Evolutionary conservation across 2,329 filamentous ascomycete genomes (phyloP), one percentile per base, ranked within the genome.

Genomic region (Sclerotinia trifoliorum): DNA sequence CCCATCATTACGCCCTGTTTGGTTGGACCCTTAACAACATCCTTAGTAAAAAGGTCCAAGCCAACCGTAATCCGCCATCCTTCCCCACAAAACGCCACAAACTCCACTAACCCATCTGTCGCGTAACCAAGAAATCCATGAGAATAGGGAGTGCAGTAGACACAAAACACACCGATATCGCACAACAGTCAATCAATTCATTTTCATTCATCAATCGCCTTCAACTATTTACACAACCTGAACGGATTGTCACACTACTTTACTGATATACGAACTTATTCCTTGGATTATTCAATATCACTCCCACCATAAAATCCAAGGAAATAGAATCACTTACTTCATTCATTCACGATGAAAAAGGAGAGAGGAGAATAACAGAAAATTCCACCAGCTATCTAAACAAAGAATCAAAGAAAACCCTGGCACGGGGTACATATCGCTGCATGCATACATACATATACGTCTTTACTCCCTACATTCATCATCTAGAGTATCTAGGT

Each of bases 361-460:
- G 19, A 17, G 3, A 5, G 35, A 57, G 35, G 55, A 42, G 3
- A 17, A 26, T 5, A 32, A 32, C 32, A 32, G n/a, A n/a, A n/a
- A n/a, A n/a, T n/a, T n/a, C n/a, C n/a, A n/a, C n/a, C n/a, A n/a
- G 3, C 29, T 32, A 32, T 32, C 32, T 32, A 32, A n/a, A 49
- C 42, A 48, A 63, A 46, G 60, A 63, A 32, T 24, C 15, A 42
- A 42, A 57, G 55, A 2, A 57, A 42, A 24, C n/a, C 55, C 55
- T 57, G 55, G 3, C 55, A 57, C 35, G 55, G 55, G 55, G 55
- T 57, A 42, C 35, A 57, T 62, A 62, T 49, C 42, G 29, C 19
- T 62, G 58, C 58, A 46, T 49, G 42, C 58, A 49, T 62, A 35
- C 55, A 35, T 62, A 35, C 55, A 57, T 51, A 3, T 1, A 24